These are phyloP conservation scores for Auricularia auricula-judae DNA, from an alignment of 768 basidiomycete genomes.

Conservation along the genomic window DNA sequence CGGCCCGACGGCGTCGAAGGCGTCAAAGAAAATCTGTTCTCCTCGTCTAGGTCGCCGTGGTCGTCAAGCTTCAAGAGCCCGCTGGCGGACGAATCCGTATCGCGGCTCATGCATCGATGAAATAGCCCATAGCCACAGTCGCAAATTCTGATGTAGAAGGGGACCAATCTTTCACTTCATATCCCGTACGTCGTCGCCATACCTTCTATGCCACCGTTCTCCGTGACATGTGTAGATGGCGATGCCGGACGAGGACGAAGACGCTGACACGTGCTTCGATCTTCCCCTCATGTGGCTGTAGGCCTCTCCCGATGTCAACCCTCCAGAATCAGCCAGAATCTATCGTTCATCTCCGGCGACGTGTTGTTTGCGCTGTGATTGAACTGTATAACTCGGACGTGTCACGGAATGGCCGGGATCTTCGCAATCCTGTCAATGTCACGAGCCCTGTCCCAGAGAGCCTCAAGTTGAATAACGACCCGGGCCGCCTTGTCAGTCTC, in stretches of 20 bases:
- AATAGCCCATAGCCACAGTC: too few species aligned
- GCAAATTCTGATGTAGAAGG: too few species aligned
- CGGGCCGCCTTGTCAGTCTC: too few species aligned
- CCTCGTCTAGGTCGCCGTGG: conserved; percentile 54
- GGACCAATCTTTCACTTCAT: too few species aligned
- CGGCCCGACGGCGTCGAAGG: conserved; percentile 39
- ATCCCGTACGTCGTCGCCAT: conserved; percentile 13
- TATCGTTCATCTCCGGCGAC: too few species aligned
- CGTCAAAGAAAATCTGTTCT: conserved; percentile 49
- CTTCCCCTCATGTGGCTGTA: conserved; percentile 66
- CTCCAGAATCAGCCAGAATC: too few species aligned
- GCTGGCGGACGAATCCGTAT: neutral
- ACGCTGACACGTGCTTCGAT: conserved; percentile 48
- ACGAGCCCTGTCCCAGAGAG: too few species aligned
- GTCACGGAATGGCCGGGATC: too few species aligned
- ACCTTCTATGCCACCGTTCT: neutral
- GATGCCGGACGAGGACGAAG: conserved; percentile 35
- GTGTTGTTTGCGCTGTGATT: too few species aligned
- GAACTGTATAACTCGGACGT: too few species aligned
- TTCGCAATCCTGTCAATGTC: too few species aligned
- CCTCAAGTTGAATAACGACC: too few species aligned
- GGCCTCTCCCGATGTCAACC: neutral
- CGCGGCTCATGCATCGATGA: neutral
- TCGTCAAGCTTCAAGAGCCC: conserved; percentile 16
- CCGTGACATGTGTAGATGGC: conserved; percentile 18